Conservation (phyloP, 148 eudicot genomes). For the Rhododendron simsii region DNA sequence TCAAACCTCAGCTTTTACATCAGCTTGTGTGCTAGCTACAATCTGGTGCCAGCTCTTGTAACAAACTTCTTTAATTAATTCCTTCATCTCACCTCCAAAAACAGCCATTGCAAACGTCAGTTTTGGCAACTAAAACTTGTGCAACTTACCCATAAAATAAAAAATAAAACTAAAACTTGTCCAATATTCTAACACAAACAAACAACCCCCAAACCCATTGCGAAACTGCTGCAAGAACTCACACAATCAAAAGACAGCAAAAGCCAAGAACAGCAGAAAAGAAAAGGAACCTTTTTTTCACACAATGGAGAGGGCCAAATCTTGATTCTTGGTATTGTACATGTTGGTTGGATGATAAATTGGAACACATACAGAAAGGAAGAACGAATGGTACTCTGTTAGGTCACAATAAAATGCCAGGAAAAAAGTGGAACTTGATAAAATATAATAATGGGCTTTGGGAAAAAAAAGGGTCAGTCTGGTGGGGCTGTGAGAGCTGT, state of each 20-base stretch:
- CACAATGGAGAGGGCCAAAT: neutral
- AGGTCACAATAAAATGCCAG: neutral
- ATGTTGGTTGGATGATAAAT: slow-evolving; percentile 9
- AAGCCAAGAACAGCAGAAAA: neutral
- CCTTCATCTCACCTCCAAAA: slow-evolving; percentile 18
- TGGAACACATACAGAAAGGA: neutral
- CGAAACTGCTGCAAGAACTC: neutral
- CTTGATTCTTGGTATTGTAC: neutral
- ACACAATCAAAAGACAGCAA: neutral
- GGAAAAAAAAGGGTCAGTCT: slow-evolving; percentile 21
- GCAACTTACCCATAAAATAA: neutral
- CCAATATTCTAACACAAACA: neutral
- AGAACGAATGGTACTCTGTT: neutral
- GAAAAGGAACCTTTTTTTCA: neutral
- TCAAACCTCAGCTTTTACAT: slow-evolving; percentile 20
- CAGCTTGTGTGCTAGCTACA: slow-evolving; percentile 8
- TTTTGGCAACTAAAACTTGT: slow-evolving; percentile 19
- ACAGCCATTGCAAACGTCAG: slow-evolving; percentile 32
- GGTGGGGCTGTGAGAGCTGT: slow-evolving; percentile 25
- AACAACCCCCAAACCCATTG: neutral
- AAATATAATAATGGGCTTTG: slow-evolving; percentile 7
- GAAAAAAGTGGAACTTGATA: neutral
- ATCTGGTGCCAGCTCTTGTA: slow-evolving; percentile 24
- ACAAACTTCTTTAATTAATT: slow-evolving; percentile 19
- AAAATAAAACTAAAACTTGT: neutral